A percentile compares a stretch with the other conserved stretches of the same genome.
Conservation (phyloP, 768 basidiomycete species). For the Suillus fuscotomentosus region DNA sequence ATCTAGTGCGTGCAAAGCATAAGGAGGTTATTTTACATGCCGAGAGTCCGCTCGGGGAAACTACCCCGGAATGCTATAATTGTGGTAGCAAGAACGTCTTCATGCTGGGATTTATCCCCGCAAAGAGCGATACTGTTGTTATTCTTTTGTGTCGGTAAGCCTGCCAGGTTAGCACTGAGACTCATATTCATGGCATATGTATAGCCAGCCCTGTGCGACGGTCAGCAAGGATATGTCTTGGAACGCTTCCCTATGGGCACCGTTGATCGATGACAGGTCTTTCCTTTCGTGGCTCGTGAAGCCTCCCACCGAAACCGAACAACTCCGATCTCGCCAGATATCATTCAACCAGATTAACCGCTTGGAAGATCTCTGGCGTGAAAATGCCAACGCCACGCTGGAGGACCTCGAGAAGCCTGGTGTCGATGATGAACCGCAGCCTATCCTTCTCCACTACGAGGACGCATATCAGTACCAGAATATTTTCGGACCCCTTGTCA, state of each 20-base stretch:
- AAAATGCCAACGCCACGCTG: conserved; percentile 90
- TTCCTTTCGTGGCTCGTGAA: conserved; percentile 99
- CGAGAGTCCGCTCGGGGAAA: conserved; percentile 94
- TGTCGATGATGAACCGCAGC: conserved; percentile 96
- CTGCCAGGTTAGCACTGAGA: not conserved
- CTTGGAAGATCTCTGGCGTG: conserved; percentile 96
- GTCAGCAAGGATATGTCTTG: conserved; percentile 98
- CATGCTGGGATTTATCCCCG: conserved; percentile 98
- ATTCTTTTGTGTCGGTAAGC: conserved; percentile 93
- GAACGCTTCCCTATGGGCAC: conserved; percentile 98
- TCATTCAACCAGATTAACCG: conserved; percentile 97
- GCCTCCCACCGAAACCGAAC: conserved; percentile 93
- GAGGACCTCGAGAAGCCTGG: conserved; percentile 98
- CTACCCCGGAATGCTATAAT: conserved; percentile 98
- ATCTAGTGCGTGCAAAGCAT: conserved; percentile 98
- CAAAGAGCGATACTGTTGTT: conserved; percentile 98
- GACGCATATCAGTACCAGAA: conserved; percentile 99
- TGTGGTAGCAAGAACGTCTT: conserved; percentile 99
- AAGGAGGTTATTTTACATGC: conserved; percentile 97
- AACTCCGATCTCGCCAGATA: conserved; percentile 94
- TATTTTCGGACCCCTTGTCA: conserved; percentile 97
- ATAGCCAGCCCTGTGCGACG: conserved; percentile 95
- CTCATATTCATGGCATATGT: conserved; percentile 1
- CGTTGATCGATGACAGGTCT: conserved; percentile 96
- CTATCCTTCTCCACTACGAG: conserved; percentile 87